Percentiles rank a stretch among this genome's conserved stretches.
phyloP scores from a whole-genome alignment of 2,329 filamentous ascomycete genomes.

The Cercospora sp. region DNA sequence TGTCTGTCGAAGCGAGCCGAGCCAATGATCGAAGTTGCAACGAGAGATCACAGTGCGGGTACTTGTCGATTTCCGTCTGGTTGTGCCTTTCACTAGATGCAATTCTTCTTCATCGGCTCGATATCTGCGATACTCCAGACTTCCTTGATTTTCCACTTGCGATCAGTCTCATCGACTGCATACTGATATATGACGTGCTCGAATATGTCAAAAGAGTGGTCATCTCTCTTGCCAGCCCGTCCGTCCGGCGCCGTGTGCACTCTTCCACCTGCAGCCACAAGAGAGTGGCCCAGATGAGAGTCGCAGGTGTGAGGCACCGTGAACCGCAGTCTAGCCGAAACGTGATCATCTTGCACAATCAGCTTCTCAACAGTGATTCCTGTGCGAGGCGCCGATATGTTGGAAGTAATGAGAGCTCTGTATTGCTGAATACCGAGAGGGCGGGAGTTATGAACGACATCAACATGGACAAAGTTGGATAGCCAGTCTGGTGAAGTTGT shows the following conservation, averaged over 20 bases:
- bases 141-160: constrained; percentile 13
- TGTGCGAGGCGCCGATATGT: constrained; percentile 11
- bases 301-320: constrained; percentile 2
- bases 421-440: constrained; percentile 6
- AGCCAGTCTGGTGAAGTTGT: neutral
- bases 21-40: neutral
- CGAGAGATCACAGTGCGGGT: neutral
- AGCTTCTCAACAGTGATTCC: constrained; percentile 10
- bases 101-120: constrained; percentile 3
- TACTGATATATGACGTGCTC: constrained; percentile 16
- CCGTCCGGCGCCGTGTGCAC: neutral
- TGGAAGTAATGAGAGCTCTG: constrained; percentile 9
- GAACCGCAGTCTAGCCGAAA: constrained; percentile 8
- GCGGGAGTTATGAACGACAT: constrained; percentile 16
- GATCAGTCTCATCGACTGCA: constrained; percentile 5
- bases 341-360: constrained; percentile 1
- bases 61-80: neutral
- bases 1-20: neutral
- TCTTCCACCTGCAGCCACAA: neutral
- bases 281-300: neutral
- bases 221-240: neutral
- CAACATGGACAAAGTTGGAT: constrained; percentile 4
- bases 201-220: constrained; percentile 6
- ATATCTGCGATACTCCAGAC: constrained; percentile 14
- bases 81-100: neutral